Evolutionary conservation across 768 basidiomycete genomes (phyloP).

Genomic region (Cantharellus cinnabarinus): DNA sequence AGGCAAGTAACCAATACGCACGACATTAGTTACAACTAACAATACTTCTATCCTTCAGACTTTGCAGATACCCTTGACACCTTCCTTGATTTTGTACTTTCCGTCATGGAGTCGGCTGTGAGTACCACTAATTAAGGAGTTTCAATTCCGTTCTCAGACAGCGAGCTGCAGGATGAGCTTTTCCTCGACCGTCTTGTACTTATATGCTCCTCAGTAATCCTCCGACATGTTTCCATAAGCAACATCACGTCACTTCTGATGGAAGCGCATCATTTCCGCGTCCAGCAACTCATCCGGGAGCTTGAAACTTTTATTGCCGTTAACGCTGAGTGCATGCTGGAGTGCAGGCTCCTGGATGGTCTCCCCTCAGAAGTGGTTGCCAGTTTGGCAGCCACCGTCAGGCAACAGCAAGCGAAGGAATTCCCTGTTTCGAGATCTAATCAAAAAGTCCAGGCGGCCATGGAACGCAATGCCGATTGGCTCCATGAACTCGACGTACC

Average conservation of each 20-base stretch:
- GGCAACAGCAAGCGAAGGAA: constrained; percentile 38
- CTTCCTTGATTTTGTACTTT: constrained; percentile 68
- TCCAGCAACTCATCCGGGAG: constrained; percentile 40
- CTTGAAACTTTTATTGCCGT: constrained; percentile 61
- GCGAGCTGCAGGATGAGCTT: constrained; percentile 47
- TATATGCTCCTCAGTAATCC: constrained; percentile 59
- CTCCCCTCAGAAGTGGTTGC: constrained; percentile 43
- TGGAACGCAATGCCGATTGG: constrained; percentile 52
- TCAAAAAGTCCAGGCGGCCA: constrained; percentile 28
- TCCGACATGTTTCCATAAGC: constrained; percentile 41
- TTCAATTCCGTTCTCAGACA: constrained; percentile 4
- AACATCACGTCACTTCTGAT: constrained; percentile 66
- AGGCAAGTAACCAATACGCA: constrained; percentile 23
- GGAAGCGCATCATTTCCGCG: constrained; percentile 66
- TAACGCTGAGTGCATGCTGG: constrained; percentile 76
- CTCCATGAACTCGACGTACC: constrained; percentile 50
- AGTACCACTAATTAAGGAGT: constrained; percentile 9
- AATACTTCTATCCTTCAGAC: constrained; percentile 22
- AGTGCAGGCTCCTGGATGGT: constrained; percentile 59
- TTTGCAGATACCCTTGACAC: constrained; percentile 47
- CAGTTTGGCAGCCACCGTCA: constrained; percentile 40
- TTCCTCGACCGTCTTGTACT: constrained; percentile 70
- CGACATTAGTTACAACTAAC: neutral
- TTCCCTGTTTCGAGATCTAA: constrained; percentile 44
- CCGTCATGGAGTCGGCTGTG: constrained; percentile 70